Evolutionary conservation across 225 moss, liverwort and hornwort genomes (phyloP), one percentile per base, ranked within the genome.

Genomic region (Pseudisothecium myosuroides): DNA sequence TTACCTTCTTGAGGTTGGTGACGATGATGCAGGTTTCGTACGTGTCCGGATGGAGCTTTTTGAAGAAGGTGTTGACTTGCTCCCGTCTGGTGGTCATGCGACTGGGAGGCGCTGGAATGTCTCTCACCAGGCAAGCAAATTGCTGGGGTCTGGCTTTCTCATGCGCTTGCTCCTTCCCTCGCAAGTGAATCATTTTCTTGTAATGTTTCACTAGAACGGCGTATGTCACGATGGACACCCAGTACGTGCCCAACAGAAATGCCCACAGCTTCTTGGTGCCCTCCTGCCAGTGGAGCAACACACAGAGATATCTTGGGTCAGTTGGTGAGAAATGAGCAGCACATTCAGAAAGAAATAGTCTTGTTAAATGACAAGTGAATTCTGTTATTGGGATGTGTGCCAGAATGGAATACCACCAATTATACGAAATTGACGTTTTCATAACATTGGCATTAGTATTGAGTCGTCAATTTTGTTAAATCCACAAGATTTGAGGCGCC

Each of bases 111-210:
- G 76, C 47, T 1, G 95, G 95, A 45, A 95, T 93, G 86, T 95
- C 95, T 50, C 95, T 90, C 59, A 95, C 95, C 56, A 95, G 87
- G 84, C 93, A 93, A 24, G 93, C 83, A 16, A 87, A 95, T 17
- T 95, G 95, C 56, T 95, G 93, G 2, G 95, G 95, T 10, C 61
- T 36, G 12, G 95, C 93, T 60, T 85, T 89, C 88, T 92, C 93
- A 36, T 95, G 93, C 39, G 95, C 91, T 82, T 95, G 95, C 91
- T 90, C 93, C 84, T 91, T 93, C 24, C 93, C 93, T 11, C 95
- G 92, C 85, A 95, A 84, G 78, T 39, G 89, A 29, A 95, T 95
- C 95, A 93, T 95, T 26, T 60, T 87, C 88, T 92, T 95, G 88
- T 95, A 95, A 41, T 95, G 87, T 14, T 95, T 95, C 43, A 93